Conservation (phyloP, 1,284 basidiomycete species). For the Boletus mariae region DNA sequence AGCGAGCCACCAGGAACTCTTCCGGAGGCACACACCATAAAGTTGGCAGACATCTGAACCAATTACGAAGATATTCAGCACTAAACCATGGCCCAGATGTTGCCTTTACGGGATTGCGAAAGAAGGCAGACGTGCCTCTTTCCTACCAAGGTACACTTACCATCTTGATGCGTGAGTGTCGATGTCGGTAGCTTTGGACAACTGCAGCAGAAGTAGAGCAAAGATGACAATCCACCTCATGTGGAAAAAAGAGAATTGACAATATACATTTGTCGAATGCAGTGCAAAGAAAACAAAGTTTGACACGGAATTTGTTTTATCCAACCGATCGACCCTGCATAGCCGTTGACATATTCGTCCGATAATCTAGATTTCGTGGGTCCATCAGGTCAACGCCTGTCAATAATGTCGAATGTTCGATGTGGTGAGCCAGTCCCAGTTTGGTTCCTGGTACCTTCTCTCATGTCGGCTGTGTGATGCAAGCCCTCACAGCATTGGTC, state of each 20-base stretch:
- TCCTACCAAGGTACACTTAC: slow-evolving; percentile 8
- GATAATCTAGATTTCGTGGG: neutral
- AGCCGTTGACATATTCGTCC: neutral
- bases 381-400: neutral
- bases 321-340: neutral
- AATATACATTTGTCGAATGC: slow-evolving; percentile 1
- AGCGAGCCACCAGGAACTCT: neutral
- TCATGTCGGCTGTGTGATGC: slow-evolving; percentile 14
- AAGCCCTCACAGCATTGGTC: slow-evolving; percentile 4
- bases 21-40: neutral
- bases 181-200: slow-evolving; percentile 12
- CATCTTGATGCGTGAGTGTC: slow-evolving; percentile 15
- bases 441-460: slow-evolving; percentile 26
- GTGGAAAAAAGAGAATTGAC: neutral
- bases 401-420: neutral
- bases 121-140: no score
- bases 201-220: no score
- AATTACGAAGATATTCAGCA: neutral
- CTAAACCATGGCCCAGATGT: neutral
- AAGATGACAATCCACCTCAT: neutral
- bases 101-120: neutral
- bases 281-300: neutral
- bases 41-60: neutral
- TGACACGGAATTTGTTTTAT: neutral
- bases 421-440: neutral